phyloP scores from a whole-genome alignment of 202 grass and related monocot genomes.

The Brachypodium distachyon region DNA sequence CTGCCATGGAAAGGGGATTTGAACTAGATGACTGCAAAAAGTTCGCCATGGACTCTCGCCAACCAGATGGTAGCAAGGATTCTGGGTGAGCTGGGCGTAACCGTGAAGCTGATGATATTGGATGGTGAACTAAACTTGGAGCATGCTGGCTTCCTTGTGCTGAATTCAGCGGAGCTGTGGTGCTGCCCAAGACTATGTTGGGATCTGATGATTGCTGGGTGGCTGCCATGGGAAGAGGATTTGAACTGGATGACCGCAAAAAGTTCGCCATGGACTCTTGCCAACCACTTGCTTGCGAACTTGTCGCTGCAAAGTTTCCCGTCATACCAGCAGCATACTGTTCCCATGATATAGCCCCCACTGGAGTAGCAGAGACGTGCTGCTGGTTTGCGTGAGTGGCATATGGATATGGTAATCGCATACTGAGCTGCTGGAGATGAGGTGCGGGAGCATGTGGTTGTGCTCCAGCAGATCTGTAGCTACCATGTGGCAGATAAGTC shows the following conservation, averaged over 20 bases:
- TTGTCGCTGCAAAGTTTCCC: neutral
- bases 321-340: neutral
- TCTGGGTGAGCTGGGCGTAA: no score
- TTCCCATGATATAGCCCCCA: neutral
- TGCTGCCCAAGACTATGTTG: neutral
- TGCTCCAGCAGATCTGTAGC: neutral
- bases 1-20: neutral
- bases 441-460: conserved; percentile 15
- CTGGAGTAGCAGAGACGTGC: neutral
- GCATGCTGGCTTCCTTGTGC: neutral
- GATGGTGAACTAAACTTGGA: no score
- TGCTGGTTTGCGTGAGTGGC: conserved; percentile 1
- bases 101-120: no score
- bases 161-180: neutral
- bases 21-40: neutral
- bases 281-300: neutral
- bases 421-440: conserved; percentile 22
- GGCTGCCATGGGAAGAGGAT: neutral
- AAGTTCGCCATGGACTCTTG: neutral
- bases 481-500: neutral
- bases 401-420: neutral
- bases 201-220: neutral
- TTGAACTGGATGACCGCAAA: neutral
- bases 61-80: no score
- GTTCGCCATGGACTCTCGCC: neutral